Conservation (phyloP, 371 early-diverging fungal species). For the Batkoa obscura region DNA sequence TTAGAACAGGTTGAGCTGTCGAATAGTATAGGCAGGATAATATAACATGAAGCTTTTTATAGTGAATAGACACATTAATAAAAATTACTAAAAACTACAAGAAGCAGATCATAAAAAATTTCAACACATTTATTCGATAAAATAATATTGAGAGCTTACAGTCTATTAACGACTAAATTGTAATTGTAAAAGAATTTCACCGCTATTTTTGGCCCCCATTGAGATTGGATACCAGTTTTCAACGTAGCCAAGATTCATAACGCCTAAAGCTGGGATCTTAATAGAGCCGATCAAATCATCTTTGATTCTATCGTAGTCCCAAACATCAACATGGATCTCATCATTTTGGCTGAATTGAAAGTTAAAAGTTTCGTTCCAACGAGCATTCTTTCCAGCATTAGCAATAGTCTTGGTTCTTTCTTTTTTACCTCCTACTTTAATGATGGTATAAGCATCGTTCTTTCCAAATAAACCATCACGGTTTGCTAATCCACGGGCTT, state of each 20-base stretch:
- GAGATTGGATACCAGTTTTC: slow-evolving; percentile 1
- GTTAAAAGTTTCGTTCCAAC: slow-evolving; percentile 1
- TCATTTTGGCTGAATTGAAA: not conserved
- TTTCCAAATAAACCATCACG: slow-evolving; percentile 4
- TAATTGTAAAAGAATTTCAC: not conserved
- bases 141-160: too few relatives aligned
- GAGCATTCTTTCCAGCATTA: not conserved
- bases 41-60: too few relatives aligned
- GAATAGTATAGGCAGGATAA: too few relatives aligned
- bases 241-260: not conserved
- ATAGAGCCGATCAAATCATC: slow-evolving; percentile 1
- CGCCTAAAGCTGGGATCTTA: not conserved
- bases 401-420: not conserved
- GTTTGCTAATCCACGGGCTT: slow-evolving; percentile 1
- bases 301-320: not conserved
- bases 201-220: not conserved
- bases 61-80: too few relatives aligned
- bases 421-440: slow-evolving; percentile 2
- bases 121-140: too few relatives aligned
- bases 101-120: too few relatives aligned
- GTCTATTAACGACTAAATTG: too few relatives aligned
- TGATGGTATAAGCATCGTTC: slow-evolving; percentile 3
- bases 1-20: too few relatives aligned
- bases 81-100: too few relatives aligned
- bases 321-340: slow-evolving; percentile 1